These are phyloP conservation scores for Gossypium rotundifolium DNA, from an alignment of 345 rosid genomes.

Conservation along the genomic window DNA sequence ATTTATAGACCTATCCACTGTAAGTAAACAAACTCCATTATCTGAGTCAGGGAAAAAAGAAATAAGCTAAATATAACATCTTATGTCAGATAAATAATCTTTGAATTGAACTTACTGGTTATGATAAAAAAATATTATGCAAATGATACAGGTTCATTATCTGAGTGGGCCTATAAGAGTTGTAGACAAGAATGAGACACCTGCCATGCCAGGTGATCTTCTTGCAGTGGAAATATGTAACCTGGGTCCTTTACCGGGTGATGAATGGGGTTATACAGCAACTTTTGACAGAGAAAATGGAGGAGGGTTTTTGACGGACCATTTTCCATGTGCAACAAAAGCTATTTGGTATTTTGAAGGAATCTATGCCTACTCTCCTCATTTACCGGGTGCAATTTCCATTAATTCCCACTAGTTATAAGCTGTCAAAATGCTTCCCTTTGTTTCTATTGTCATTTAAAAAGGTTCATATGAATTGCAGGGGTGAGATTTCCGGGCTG, in stretches of 20 bases:
- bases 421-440: neutral
- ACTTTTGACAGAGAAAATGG: conserved; percentile 84
- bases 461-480: conserved; percentile 18
- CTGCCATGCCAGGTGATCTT: conserved; percentile 75
- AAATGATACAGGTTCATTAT: conserved; percentile 50
- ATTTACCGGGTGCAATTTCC: conserved; percentile 55
- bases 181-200: conserved; percentile 52
- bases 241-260: conserved; percentile 79
- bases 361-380: conserved; percentile 82
- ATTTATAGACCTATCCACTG: conserved; percentile 41
- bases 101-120: conserved; percentile 4
- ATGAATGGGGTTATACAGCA: conserved; percentile 89
- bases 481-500: conserved; percentile 85
- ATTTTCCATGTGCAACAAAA: conserved; percentile 82
- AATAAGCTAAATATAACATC: neutral
- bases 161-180: conserved; percentile 75
- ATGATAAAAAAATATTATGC: neutral
- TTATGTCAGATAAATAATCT: neutral
- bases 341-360: conserved; percentile 97
- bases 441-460: neutral
- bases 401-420: neutral
- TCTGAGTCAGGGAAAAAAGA: too few species aligned
- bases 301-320: conserved; percentile 85
- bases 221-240: conserved; percentile 80
- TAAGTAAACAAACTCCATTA: conserved; percentile 27